Evolutionary conservation across 495 filamentous ascomycete species (phyloP).

Genomic region (Neurospora sp.): DNA sequence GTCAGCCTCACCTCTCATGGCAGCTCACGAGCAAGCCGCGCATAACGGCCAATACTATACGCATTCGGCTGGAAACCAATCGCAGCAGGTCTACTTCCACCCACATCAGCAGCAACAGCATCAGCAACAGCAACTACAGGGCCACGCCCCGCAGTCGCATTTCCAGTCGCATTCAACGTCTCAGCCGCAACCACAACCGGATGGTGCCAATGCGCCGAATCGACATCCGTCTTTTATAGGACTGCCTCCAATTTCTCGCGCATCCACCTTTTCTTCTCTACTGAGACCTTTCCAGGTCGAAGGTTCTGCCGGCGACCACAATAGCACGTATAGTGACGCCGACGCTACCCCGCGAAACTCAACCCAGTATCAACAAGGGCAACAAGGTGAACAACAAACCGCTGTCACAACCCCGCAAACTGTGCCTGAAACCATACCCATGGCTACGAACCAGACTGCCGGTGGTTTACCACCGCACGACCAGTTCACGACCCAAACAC

Average conservation of each 20-base stretch:
- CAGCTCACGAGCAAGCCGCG: constrained; percentile 23
- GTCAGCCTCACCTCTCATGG: constrained; percentile 15
- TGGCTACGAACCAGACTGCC: constrained; percentile 1
- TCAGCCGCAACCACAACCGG: constrained; percentile 8
- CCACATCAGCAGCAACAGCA: constrained; percentile 8
- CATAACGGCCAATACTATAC: not conserved
- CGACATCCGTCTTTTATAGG: constrained; percentile 32
- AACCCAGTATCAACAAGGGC: constrained; percentile 2
- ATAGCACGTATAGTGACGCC: not conserved
- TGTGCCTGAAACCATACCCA: not conserved
- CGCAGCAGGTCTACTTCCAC: constrained; percentile 14
- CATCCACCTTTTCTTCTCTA: constrained; percentile 38
- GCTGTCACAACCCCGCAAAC: not conserved
- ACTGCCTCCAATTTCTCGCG: constrained; percentile 42
- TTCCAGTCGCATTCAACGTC: constrained; percentile 4
- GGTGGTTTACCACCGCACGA: not conserved
- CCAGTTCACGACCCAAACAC: constrained; percentile 8
- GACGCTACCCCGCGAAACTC: not conserved
- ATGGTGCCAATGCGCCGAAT: constrained; percentile 11
- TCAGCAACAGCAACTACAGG: constrained; percentile 9
- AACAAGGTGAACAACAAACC: not conserved
- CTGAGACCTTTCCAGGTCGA: constrained; percentile 14
- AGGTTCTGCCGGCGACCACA: constrained; percentile 12
- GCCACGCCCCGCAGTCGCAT: constrained; percentile 9
- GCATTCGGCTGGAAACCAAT: constrained; percentile 16